These are phyloP conservation scores for Talinum fruticosum DNA, from an alignment of 148 eudicot genomes.

Conservation along the genomic window DNA sequence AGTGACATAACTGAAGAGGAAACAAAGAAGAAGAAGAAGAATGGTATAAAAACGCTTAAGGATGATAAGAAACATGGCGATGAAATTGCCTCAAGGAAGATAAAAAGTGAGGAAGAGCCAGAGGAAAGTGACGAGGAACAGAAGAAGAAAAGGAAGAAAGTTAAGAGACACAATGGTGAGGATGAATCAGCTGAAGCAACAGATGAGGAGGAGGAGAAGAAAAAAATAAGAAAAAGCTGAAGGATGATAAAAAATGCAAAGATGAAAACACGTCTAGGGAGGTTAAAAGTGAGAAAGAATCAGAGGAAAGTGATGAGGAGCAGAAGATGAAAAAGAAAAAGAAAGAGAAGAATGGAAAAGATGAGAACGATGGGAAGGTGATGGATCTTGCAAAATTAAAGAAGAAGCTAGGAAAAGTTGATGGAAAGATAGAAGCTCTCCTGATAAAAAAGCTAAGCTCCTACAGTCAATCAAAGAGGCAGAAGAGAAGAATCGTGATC, in stretches of 20 bases:
- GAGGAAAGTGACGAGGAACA: slow-evolving; percentile 22
- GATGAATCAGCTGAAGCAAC: not conserved
- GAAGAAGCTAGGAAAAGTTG: slow-evolving; percentile 56
- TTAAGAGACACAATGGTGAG: slow-evolving; percentile 14
- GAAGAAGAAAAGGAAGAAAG: slow-evolving; percentile 15
- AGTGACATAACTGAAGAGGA: not conserved
- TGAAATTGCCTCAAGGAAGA: slow-evolving; percentile 20
- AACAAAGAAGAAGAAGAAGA: slow-evolving; percentile 23
- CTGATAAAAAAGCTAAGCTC: slow-evolving; percentile 52
- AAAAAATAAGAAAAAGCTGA: slow-evolving; percentile 24
- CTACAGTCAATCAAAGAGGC: slow-evolving; percentile 48
- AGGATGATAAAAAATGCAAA: slow-evolving; percentile 23
- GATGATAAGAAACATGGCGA: slow-evolving; percentile 22
- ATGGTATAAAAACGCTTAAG: slow-evolving; percentile 26
- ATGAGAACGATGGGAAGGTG: slow-evolving; percentile 40
- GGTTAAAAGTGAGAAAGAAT: slow-evolving; percentile 19
- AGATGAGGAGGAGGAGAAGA: slow-evolving; percentile 16
- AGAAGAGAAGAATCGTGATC: slow-evolving; percentile 35
- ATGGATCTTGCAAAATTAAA: slow-evolving; percentile 59
- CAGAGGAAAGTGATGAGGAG: slow-evolving; percentile 25
- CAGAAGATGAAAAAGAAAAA: slow-evolving; percentile 29
- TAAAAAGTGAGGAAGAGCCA: slow-evolving; percentile 22
- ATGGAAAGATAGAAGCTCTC: slow-evolving; percentile 69
- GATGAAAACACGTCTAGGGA: slow-evolving; percentile 25
- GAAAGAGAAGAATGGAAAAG: slow-evolving; percentile 39